phyloP scores from a whole-genome alignment of 768 basidiomycete genomes.

The Lactarius quietus region DNA sequence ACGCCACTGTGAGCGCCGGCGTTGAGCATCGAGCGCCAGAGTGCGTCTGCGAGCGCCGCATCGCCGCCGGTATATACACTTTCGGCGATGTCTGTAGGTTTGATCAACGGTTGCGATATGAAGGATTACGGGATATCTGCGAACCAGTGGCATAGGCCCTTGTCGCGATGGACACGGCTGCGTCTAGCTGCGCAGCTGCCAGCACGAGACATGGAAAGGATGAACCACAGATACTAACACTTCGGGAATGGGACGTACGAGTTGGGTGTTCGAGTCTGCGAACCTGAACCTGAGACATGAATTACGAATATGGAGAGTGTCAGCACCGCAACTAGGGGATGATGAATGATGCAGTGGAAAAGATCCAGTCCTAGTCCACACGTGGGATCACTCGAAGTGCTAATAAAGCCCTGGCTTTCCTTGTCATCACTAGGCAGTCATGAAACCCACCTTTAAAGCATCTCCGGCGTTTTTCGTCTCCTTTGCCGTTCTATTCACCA shows the following conservation, averaged over 20 bases:
- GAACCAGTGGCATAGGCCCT: slow-evolving; percentile 6
- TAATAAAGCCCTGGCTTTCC: background rate
- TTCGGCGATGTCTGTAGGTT: background rate
- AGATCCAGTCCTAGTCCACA: background rate
- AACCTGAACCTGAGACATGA: background rate
- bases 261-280: slow-evolving; percentile 1
- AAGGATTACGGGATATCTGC: background rate
- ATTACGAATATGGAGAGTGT: background rate
- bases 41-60: background rate
- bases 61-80: slow-evolving; percentile 3
- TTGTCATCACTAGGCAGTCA: background rate
- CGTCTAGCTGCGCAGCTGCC: background rate
- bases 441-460: background rate
- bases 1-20: slow-evolving; percentile 10
- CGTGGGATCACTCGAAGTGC: background rate
- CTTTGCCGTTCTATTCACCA: background rate
- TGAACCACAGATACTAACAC: background rate
- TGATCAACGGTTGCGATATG: background rate
- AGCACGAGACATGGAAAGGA: background rate
- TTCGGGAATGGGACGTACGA: background rate
- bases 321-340: background rate
- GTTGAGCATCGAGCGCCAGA: slow-evolving; percentile 5
- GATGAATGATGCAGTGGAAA: background rate
- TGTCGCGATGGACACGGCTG: background rate
- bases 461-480: background rate